Evolutionary conservation across 1,284 basidiomycete species (phyloP).

Genomic region (Coriolopsis trogii): DNA sequence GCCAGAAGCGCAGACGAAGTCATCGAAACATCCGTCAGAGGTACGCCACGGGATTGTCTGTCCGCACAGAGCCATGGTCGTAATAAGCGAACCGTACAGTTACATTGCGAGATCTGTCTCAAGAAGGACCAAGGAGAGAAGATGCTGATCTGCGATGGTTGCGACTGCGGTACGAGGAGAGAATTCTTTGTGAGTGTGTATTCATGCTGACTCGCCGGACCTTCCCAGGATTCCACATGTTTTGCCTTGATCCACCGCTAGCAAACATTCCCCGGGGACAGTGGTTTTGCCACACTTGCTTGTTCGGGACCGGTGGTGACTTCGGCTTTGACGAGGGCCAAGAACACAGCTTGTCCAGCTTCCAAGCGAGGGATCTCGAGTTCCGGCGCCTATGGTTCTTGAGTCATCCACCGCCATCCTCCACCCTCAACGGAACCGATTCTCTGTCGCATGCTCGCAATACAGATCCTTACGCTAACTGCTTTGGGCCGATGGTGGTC

Average conservation of each 20-base stretch:
- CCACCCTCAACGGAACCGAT: slow-evolving; percentile 18
- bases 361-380: slow-evolving; percentile 88
- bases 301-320: slow-evolving; percentile 94
- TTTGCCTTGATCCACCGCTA: slow-evolving; percentile 93
- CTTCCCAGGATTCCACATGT: slow-evolving; percentile 88
- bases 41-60: slow-evolving; percentile 17
- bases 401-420: slow-evolving; percentile 65
- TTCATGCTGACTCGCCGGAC: neutral
- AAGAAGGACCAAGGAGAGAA: slow-evolving; percentile 86
- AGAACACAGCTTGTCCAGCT: slow-evolving; percentile 91
- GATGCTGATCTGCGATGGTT: slow-evolving; percentile 96
- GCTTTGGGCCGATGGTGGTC: slow-evolving; percentile 68
- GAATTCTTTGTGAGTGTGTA: neutral
- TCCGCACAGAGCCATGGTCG: neutral
- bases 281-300: slow-evolving; percentile 96
- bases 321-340: slow-evolving; percentile 99
- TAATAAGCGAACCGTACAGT: slow-evolving; percentile 33
- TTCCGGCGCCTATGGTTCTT: slow-evolving; percentile 92
- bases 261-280: slow-evolving; percentile 85
- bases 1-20: slow-evolving; percentile 11
- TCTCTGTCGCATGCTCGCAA: slow-evolving; percentile 6
- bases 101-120: slow-evolving; percentile 90
- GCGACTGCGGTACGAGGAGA: slow-evolving; percentile 80
- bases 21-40: slow-evolving; percentile 24
- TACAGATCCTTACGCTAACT: slow-evolving; percentile 45